Evolutionary conservation across 1,284 basidiomycete species (phyloP), one percentile per base, ranked within the genome.

Genomic region (Sanghuangporus weigelae): DNA sequence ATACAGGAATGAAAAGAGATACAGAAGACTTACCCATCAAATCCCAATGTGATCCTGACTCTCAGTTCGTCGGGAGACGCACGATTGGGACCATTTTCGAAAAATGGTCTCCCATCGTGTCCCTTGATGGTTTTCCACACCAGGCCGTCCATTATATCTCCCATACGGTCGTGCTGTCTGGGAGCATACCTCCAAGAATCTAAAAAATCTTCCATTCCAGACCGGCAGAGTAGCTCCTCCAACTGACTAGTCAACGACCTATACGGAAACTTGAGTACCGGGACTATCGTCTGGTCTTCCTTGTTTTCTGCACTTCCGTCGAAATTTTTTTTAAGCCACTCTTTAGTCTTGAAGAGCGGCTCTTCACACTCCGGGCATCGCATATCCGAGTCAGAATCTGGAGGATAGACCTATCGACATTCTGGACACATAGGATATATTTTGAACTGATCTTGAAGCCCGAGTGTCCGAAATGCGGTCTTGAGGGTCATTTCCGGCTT

Each of bases 1-100:
- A 46, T 23, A 21, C 4, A 4, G 23, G 14, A 16, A 14, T 14
- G 19, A 59, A 39, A 19, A 35, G 38, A 19, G 21, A 40, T 16
- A 2, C 21, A n/a, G n/a, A n/a, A 42, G 38, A 57, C 53, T 46
- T 39, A 68, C 64, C 64, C 65, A 49, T 68, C 66, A 40, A 64
- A 53, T 12, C 19, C 38, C 1, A 65, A 19, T 0, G 57, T 60
- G 0, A 66, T 23, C 2, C 42, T 66, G 16, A 68, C 16, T 10
- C 64, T 42, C n/a, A 67, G 57, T 46, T 68, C 64, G 11, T 60
- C 59, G 1, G 60, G n/a, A 44, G n/a, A 31, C 16, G 31, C 10
- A 19, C n/a, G n/a, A n/a, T n/a, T n/a, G n/a, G n/a, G n/a, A n/a
- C n/a, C n/a, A n/a, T n/a, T n/a, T n/a, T 63, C 49, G 44, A 68